These are phyloP conservation scores for Terfezia claveryi DNA, from an alignment of 495 filamentous ascomycete genomes.

Conservation along the genomic window DNA sequence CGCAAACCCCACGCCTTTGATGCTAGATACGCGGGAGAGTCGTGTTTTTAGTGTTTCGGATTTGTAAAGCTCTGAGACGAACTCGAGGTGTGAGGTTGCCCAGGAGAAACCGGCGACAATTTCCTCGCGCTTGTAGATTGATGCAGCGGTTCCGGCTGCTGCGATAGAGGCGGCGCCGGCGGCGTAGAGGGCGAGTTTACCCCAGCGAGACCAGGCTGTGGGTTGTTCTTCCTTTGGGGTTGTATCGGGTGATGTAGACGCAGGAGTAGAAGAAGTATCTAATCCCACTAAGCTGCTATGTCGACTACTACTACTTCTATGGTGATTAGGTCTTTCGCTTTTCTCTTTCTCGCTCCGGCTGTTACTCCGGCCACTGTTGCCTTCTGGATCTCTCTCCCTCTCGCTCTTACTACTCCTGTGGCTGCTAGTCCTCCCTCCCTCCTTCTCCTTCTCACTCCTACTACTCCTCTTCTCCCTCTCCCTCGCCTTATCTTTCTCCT, in stretches of 20 bases:
- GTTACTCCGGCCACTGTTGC: background rate
- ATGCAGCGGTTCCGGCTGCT: constrained; percentile 67
- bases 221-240: too few relatives aligned
- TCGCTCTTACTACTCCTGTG: background rate
- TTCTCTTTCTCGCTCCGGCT: too few relatives aligned
- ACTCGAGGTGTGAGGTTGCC: constrained; percentile 84
- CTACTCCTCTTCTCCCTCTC: background rate
- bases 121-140: constrained; percentile 63
- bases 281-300: background rate
- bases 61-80: constrained; percentile 69
- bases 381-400: constrained; percentile 1
- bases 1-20: constrained; percentile 44
- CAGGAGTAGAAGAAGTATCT: constrained; percentile 28
- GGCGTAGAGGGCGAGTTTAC: constrained; percentile 50
- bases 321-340: too few relatives aligned
- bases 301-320: too few relatives aligned
- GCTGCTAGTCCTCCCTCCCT: background rate
- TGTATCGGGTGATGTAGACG: constrained; percentile 19
- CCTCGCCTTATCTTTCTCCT: constrained; percentile 8
- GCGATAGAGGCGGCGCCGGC: constrained; percentile 52
- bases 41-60: constrained; percentile 52
- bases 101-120: constrained; percentile 50
- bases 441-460: background rate
- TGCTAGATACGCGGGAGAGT: constrained; percentile 32
- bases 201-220: constrained; percentile 43